Percentiles rank a stretch among this genome's conserved stretches.
Evolutionary conservation across 2,329 filamentous ascomycete genomes (phyloP).

Genomic region (Chrysoporthe puriensis): DNA sequence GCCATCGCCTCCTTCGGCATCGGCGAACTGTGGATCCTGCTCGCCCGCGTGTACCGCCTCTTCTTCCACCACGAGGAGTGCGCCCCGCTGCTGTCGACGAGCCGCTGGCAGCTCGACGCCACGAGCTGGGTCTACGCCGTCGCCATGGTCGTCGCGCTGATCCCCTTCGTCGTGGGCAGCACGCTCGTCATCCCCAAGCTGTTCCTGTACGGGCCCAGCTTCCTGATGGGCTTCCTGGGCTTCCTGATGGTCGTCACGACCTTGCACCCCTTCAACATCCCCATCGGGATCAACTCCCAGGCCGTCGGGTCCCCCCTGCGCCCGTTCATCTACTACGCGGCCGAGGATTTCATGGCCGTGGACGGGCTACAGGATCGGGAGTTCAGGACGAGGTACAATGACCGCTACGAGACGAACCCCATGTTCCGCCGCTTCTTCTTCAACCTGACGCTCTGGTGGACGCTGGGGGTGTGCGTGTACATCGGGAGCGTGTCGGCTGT

Average conservation of each 20-base stretch:
- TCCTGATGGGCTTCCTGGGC: slow-evolving; percentile 26
- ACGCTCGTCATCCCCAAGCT: slow-evolving; percentile 21
- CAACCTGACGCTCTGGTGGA: slow-evolving; percentile 29
- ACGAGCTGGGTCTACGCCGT: slow-evolving; percentile 26
- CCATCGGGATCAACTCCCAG: slow-evolving; percentile 24
- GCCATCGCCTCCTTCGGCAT: slow-evolving; percentile 57
- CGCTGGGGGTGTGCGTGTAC: slow-evolving; percentile 25
- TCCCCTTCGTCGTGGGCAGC: slow-evolving; percentile 26
- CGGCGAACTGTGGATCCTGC: slow-evolving; percentile 35
- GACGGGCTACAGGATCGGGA: slow-evolving; percentile 28
- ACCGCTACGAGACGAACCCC: slow-evolving; percentile 24
- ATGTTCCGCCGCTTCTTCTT: slow-evolving; percentile 27
- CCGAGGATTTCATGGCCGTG: slow-evolving; percentile 28
- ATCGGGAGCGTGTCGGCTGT: slow-evolving; percentile 27
- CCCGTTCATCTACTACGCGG: slow-evolving; percentile 27
- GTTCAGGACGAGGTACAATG: slow-evolving; percentile 24
- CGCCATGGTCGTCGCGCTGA: slow-evolving; percentile 22
- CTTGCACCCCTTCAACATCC: slow-evolving; percentile 22
- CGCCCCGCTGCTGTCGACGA: slow-evolving; percentile 26
- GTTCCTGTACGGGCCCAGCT: slow-evolving; percentile 26
- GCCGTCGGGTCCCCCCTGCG: slow-evolving; percentile 22
- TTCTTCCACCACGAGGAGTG: slow-evolving; percentile 22
- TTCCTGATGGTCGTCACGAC: slow-evolving; percentile 22
- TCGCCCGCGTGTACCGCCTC: slow-evolving; percentile 22
- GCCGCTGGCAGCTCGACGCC: slow-evolving; percentile 26